Conservation (phyloP, 2,329 filamentous ascomycete genomes). For the Fusarium duplospermum region DNA sequence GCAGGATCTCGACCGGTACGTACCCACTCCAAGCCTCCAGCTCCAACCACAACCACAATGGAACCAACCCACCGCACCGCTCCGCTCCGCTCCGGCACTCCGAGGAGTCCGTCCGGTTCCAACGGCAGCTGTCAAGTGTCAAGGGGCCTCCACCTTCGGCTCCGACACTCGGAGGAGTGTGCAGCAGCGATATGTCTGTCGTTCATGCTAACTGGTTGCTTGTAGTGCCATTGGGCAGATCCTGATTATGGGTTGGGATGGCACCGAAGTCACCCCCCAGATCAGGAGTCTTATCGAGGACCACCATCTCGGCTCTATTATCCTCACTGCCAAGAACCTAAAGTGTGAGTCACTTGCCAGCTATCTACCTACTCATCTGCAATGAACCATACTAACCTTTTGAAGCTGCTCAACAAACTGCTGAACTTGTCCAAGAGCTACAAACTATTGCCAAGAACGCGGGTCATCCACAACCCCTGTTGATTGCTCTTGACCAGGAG, state of each 20-base stretch:
- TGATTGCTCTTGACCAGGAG: conserved; percentile 95
- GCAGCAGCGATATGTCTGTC: neutral
- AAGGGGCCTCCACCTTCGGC: conserved; percentile 33
- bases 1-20: conserved; percentile 82
- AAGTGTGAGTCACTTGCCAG: conserved; percentile 69
- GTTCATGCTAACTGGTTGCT: conserved; percentile 39
- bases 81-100: neutral
- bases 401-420: conserved; percentile 89
- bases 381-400: conserved; percentile 28
- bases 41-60: neutral
- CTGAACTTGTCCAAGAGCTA: conserved; percentile 86
- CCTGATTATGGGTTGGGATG: conserved; percentile 88
- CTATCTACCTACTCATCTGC: neutral
- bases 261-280: conserved; percentile 84
- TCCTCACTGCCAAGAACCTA: conserved; percentile 85
- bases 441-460: conserved; percentile 92
- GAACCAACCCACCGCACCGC: neutral
- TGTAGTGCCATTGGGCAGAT: conserved; percentile 78
- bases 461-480: conserved; percentile 87
- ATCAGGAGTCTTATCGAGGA: conserved; percentile 84
- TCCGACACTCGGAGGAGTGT: conserved; percentile 29
- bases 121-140: neutral
- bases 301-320: conserved; percentile 88
- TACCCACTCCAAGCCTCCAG: conserved; percentile 36
- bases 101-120: neutral